phyloP scores from a whole-genome alignment of 495 filamentous ascomycete genomes.

The Diplogelasinospora grovesii region DNA sequence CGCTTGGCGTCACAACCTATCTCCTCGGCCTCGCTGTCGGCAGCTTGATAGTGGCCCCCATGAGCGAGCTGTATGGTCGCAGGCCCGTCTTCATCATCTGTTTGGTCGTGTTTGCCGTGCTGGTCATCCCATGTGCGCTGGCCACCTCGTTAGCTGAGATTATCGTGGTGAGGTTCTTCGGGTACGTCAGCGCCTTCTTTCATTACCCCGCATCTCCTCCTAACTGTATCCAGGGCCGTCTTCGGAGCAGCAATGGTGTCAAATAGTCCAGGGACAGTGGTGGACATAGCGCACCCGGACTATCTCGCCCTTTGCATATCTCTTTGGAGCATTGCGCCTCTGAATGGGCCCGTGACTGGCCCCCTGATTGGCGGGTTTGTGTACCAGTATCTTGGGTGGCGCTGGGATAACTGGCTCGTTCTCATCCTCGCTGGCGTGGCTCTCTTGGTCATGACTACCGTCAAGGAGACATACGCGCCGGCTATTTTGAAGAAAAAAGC shows the following conservation, averaged over 20 bases:
- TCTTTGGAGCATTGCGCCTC: conserved; percentile 69
- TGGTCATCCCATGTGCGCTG: conserved; percentile 67
- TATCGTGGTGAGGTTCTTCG: conserved; percentile 66
- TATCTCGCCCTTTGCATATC: conserved; percentile 66
- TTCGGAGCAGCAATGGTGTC: conserved; percentile 74
- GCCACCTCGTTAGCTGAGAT: conserved; percentile 58
- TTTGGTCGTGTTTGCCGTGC: conserved; percentile 53
- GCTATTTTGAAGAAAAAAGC: conserved; percentile 64
- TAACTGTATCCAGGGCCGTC: conserved; percentile 47
- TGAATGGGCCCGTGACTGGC: conserved; percentile 64
- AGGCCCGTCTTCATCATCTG: conserved; percentile 62
- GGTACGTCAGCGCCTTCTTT: conserved; percentile 37
- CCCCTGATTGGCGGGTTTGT: conserved; percentile 73
- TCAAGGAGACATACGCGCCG: conserved; percentile 76
- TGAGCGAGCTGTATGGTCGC: conserved; percentile 76
- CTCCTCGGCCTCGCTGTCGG: conserved; percentile 67
- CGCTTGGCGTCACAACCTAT: conserved; percentile 76
- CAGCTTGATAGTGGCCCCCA: conserved; percentile 62
- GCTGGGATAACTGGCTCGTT: conserved; percentile 78
- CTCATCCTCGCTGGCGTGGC: conserved; percentile 60
- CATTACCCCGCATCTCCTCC: neutral
- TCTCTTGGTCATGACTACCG: conserved; percentile 42
- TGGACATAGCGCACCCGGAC: conserved; percentile 67
- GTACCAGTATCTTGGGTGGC: conserved; percentile 71
- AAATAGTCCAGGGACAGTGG: conserved; percentile 76